These are phyloP conservation scores for Cadophora malorum DNA, from an alignment of 2,329 filamentous ascomycete genomes.

Conservation along the genomic window DNA sequence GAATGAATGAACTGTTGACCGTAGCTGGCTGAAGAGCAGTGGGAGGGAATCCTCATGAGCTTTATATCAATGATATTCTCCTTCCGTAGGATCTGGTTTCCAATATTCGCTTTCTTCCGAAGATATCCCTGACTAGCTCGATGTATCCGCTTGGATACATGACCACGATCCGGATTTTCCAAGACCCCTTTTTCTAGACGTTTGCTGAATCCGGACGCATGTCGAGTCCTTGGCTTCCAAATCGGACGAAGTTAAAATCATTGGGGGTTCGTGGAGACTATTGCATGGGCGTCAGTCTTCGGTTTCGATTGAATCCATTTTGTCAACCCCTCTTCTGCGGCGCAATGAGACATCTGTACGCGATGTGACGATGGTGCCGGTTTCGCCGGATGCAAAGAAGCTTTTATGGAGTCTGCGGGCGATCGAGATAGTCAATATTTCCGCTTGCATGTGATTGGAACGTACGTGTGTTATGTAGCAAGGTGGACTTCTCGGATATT, in stretches of 20 bases:
- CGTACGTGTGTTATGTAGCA: neutral
- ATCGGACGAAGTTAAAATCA: neutral
- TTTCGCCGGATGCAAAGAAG: neutral
- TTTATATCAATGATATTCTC: neutral
- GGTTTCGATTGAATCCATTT: neutral
- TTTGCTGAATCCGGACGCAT: neutral
- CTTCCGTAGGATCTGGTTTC: neutral
- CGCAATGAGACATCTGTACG: slow-evolving; percentile 7
- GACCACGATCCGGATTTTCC: neutral
- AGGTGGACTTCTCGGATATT: slow-evolving; percentile 8
- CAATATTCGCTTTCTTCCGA: neutral
- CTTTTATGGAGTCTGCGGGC: neutral
- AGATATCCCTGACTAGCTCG: neutral
- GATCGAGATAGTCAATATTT: slow-evolving; percentile 4
- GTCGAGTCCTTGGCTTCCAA: neutral
- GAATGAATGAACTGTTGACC: neutral
- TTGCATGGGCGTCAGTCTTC: neutral
- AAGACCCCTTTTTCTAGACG: neutral
- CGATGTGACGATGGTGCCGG: neutral
- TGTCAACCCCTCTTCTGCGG: neutral
- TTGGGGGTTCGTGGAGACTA: neutral
- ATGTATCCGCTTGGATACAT: neutral
- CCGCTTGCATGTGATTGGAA: neutral
- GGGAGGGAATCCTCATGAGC: neutral
- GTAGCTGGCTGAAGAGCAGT: neutral